phyloP scores from a whole-genome alignment of 768 basidiomycete species.

The Russula compacta region DNA sequence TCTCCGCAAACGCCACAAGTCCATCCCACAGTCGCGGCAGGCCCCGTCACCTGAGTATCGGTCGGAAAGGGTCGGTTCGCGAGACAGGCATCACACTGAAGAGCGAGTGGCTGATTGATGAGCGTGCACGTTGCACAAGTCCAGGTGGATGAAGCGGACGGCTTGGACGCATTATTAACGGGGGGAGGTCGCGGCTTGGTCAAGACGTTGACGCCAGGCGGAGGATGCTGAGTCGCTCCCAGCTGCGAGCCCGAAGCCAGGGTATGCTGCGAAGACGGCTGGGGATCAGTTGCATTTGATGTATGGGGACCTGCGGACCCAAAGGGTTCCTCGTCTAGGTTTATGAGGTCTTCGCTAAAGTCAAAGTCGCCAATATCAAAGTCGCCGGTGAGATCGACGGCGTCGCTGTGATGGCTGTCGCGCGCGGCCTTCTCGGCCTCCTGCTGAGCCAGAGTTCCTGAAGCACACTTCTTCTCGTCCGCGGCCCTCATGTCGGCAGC shows the following conservation, averaged over 20 bases:
- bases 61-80: constrained; percentile 24
- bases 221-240: background rate
- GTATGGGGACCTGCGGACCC: constrained; percentile 16
- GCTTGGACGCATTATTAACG: constrained; percentile 7
- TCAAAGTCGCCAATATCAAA: background rate
- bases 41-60: background rate
- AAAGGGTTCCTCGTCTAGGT: constrained; percentile 20
- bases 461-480: constrained; percentile 72
- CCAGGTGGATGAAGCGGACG: constrained; percentile 32
- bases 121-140: constrained; percentile 55
- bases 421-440: constrained; percentile 65
- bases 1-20: constrained; percentile 57
- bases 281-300: constrained; percentile 22
- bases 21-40: constrained; percentile 35
- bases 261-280: constrained; percentile 3
- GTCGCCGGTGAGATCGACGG: constrained; percentile 49
- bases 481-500: constrained; percentile 73
- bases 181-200: constrained; percentile 13
- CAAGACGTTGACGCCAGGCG: background rate
- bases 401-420: constrained; percentile 51
- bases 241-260: background rate
- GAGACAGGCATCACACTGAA: constrained; percentile 54
- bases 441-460: constrained; percentile 42
- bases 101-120: constrained; percentile 37
- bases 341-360: constrained; percentile 28